Percentiles rank a stretch among this genome's conserved stretches.
Evolutionary conservation across 1,139 yeast species (phyloP).

Genomic region (Suhomyces chickasaworum): DNA sequence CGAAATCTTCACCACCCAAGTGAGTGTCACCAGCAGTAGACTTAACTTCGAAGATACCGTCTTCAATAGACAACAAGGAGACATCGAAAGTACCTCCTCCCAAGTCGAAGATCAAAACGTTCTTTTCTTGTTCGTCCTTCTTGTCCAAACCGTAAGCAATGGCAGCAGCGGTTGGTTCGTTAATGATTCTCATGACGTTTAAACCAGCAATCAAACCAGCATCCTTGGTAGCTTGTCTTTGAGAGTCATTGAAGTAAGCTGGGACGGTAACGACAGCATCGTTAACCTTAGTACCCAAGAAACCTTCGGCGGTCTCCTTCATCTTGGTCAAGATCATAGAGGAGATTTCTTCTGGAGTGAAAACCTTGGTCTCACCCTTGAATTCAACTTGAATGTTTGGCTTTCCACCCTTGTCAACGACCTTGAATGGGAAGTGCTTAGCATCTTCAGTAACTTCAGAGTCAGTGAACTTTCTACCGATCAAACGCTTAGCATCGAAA

Average conservation of each 20-base stretch:
- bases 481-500: constrained; percentile 68
- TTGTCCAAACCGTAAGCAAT: constrained; percentile 69
- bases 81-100: constrained; percentile 99
- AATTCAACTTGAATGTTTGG: constrained; percentile 63
- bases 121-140: constrained; percentile 69
- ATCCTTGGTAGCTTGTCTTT: constrained; percentile 65
- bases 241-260: constrained; percentile 63
- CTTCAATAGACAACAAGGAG: constrained; percentile 86
- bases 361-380: constrained; percentile 65
- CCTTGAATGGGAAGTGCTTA: constrained; percentile 66
- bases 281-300: constrained; percentile 60
- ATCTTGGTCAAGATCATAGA: constrained; percentile 66
- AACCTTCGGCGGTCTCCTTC: constrained; percentile 69
- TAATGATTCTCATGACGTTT: constrained; percentile 60
- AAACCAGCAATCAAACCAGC: constrained; percentile 64
- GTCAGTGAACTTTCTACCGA: constrained; percentile 64
- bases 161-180: constrained; percentile 67
- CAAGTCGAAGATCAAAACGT: constrained; percentile 87
- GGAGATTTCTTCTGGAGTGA: constrained; percentile 68
- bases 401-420: constrained; percentile 57
- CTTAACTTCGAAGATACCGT: constrained; percentile 95
- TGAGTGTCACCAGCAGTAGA: constrained; percentile 99
- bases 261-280: constrained; percentile 80
- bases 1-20: constrained; percentile 87
- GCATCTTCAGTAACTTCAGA: constrained; percentile 58